Percentiles rank a stretch among this genome's conserved stretches.
These are phyloP conservation scores for Lipomyces orientalis DNA, from an alignment of 805 yeast species.

Conservation along the genomic window DNA sequence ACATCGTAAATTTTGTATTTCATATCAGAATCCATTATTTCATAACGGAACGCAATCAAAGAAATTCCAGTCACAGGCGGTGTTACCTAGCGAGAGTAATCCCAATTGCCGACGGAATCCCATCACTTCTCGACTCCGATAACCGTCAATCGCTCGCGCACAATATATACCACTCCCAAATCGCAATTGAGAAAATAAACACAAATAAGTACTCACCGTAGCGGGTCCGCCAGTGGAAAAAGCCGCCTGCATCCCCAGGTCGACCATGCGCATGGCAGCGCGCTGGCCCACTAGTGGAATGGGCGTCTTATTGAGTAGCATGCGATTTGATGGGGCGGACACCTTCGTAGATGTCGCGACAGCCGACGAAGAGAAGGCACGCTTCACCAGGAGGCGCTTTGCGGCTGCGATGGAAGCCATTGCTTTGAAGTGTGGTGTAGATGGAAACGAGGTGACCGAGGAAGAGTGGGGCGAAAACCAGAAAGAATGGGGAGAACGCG, in stretches of 20 bases:
- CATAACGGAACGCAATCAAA: neutral
- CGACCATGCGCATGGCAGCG: conserved; percentile 44
- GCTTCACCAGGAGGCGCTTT: conserved; percentile 36
- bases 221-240: conserved; percentile 44
- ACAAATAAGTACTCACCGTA: conserved; percentile 38
- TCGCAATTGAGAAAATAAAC: neutral
- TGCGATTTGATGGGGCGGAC: conserved; percentile 15
- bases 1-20: neutral
- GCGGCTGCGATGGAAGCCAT: conserved; percentile 32
- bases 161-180: neutral
- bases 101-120: neutral
- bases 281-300: conserved; percentile 39
- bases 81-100: neutral
- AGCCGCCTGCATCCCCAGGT: conserved; percentile 40
- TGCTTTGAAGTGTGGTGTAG: neutral
- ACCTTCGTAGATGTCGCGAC: conserved; percentile 19
- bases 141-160: neutral
- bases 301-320: conserved; percentile 31
- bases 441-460: conserved; percentile 7
- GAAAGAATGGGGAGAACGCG: conserved; percentile 5
- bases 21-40: neutral
- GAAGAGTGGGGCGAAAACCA: conserved; percentile 10
- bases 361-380: conserved; percentile 27
- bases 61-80: neutral
- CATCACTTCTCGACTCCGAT: neutral